Conservation (phyloP, 1,139 yeast species). For the Nadsonia starkeyi-henricii region DNA sequence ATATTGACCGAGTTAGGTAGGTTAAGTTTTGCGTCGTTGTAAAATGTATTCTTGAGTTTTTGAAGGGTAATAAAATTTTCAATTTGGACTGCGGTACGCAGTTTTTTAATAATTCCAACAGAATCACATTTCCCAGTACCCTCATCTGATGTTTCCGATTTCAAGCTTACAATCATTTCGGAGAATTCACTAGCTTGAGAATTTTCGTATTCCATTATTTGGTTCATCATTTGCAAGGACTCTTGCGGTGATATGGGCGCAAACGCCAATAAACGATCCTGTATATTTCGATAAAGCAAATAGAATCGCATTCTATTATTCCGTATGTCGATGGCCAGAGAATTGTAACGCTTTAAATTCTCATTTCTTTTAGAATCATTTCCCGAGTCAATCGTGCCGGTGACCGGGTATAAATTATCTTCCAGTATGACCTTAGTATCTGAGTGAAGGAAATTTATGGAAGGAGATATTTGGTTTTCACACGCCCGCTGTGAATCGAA, state of each 20-base stretch:
- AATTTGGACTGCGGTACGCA: not conserved
- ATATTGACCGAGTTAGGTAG: not conserved
- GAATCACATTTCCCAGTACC: no score
- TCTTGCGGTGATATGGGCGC: not conserved
- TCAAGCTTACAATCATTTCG: not conserved
- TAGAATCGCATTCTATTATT: not conserved
- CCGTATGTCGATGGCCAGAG: not conserved
- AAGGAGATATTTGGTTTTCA: slow-evolving; percentile 4
- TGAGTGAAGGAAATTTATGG: slow-evolving; percentile 2
- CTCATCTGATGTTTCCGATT: not conserved
- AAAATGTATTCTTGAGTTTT: not conserved
- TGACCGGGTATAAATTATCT: not conserved
- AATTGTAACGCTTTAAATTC: not conserved
- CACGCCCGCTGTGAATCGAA: slow-evolving; percentile 5
- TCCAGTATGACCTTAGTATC: slow-evolving; percentile 3
- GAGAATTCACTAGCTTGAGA: not conserved
- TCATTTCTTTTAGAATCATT: not conserved
- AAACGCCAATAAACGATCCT: not conserved
- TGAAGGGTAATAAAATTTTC: not conserved
- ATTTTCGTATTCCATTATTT: not conserved
- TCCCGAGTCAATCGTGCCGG: not conserved
- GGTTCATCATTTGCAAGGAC: not conserved
- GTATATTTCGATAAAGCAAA: not conserved
- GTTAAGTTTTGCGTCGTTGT: not conserved
- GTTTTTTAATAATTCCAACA: not conserved